Evolutionary conservation across 805 yeast species (phyloP), one percentile per base, ranked within the genome.

Genomic region (Ogataea pignaliae): DNA sequence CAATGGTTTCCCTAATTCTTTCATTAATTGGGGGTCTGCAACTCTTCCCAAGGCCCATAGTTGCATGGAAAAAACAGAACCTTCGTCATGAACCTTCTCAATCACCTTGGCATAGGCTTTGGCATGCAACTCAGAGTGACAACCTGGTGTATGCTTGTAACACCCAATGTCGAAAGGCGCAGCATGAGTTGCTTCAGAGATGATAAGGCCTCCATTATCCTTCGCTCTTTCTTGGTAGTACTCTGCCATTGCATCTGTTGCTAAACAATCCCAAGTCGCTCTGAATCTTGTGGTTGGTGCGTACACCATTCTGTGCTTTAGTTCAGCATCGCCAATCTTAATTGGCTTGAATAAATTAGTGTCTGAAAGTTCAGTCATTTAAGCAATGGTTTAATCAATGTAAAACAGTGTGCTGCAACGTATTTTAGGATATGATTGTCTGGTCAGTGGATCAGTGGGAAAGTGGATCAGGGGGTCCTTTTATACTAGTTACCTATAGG

Each of bases 201-300:
- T 71, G 29, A 80, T 50, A 44, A 83, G 59, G n/a, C 84, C 71
- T n/a, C 86, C 86, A 10, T 74, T 71, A 37, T 62, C 61, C 37
- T 61, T 51, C 0, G 85, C 70, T 54, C 85, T 71, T 55, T 78
- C 78, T 21, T 54, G 63, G 54, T 82, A 83, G 59, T 81, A 79
- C 46, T 71, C 67, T 8, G 61, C 57, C 41, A 70, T 66, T 46
- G 73, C 63, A 21, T 73, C 76, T 3, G 69, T 61, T 11, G 80
- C 78, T 10, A 52, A 47, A 40, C 60, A 61, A 26, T 62, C 66
- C 10, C 53, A 51, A 4, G 53, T 51, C 34, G 63, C 61, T 44
- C 81, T 64, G 42, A 53, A 36, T 48, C 83, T 64, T 17, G 81
- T 76, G 39, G 75, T 60, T 32, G 83, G 83, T 2, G 81, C 74